These are phyloP conservation scores for Avena eriantha DNA, from an alignment of 176 grass and related monocot species.

Conservation along the genomic window DNA sequence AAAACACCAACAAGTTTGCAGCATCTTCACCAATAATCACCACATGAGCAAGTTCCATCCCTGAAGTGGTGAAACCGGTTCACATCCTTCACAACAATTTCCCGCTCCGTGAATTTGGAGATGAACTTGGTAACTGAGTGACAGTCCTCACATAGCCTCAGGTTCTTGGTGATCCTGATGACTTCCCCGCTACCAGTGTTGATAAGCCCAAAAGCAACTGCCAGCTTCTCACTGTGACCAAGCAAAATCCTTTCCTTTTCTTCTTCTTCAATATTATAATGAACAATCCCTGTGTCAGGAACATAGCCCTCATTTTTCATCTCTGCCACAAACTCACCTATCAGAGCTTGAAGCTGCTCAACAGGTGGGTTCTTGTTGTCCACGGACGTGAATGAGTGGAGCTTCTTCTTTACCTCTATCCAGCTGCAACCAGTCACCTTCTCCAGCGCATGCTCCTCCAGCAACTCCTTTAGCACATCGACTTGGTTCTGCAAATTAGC, in stretches of 20 bases:
- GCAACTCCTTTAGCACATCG: conserved; percentile 65
- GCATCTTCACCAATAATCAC: conserved; percentile 78
- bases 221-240: conserved; percentile 90
- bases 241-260: conserved; percentile 90
- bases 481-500: conserved; percentile 71
- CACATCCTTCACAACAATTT: conserved; percentile 86
- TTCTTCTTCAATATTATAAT: conserved; percentile 76
- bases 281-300: conserved; percentile 64
- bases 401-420: conserved; percentile 89
- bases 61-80: conserved; percentile 89
- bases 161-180: conserved; percentile 89
- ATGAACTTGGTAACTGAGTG: conserved; percentile 91
- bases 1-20: not conserved
- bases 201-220: conserved; percentile 90
- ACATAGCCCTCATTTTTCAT: conserved; percentile 79
- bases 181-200: conserved; percentile 62
- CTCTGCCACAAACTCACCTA: conserved; percentile 58
- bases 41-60: conserved; percentile 77
- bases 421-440: conserved; percentile 89
- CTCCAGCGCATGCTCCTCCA: conserved; percentile 64
- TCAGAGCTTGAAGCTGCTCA: conserved; percentile 66
- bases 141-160: conserved; percentile 89
- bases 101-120: conserved; percentile 70
- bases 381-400: conserved; percentile 66
- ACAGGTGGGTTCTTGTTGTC: conserved; percentile 71